Evolutionary conservation across 352 stramenopile genomes (phyloP), one percentile per base, ranked within the genome.

Genomic region (Globisporangium paroecandrum): DNA sequence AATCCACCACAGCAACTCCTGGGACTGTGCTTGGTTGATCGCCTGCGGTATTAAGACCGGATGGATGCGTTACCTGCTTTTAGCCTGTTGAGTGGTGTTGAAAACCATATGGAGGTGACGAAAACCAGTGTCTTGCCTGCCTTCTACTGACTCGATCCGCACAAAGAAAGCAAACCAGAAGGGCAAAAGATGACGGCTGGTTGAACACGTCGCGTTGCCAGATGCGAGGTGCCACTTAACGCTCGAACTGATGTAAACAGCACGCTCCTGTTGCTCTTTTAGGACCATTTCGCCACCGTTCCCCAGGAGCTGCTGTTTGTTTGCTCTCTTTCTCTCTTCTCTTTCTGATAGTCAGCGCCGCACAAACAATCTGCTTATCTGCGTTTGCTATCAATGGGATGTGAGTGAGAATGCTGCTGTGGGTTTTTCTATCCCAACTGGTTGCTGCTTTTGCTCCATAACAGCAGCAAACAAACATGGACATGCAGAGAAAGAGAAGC

Each of bases 11-110:
- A 29, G 10, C 36, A 51, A 34, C 56, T 8, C n/a, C 10, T 62
- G 57, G 25, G 57, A 51, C 34, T 25, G 20, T 12, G 22, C 8
- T 10, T 29, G 7, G 9, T 20, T 13, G 20, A 15, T 7, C 29
- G 29, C 29, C 29, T 32, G 0, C 4, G 7, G 29, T 32, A 32
- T 32, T 32, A 32, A 32, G 4, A 32, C 8, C 29, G 29, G 29
- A 32, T 24, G 34, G 36, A 18, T 38, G 54, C 57, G 36, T 62
- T 62, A 62, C 20, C 43, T 51, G 10, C 43, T 51, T 51, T 51
- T n/a, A 12, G 18, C 43, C 6, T 51, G 18, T 22, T 51, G 18
- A 51, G 43, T 24, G 6, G 43, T 51, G 43, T n/a, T 51, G 43
- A 22, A 51, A 51, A 24, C 43, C 43, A 51, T 51, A 8, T 51